These are phyloP conservation scores for Lumnitzera littorea DNA, from an alignment of 345 rosid genomes.

Conservation along the genomic window DNA sequence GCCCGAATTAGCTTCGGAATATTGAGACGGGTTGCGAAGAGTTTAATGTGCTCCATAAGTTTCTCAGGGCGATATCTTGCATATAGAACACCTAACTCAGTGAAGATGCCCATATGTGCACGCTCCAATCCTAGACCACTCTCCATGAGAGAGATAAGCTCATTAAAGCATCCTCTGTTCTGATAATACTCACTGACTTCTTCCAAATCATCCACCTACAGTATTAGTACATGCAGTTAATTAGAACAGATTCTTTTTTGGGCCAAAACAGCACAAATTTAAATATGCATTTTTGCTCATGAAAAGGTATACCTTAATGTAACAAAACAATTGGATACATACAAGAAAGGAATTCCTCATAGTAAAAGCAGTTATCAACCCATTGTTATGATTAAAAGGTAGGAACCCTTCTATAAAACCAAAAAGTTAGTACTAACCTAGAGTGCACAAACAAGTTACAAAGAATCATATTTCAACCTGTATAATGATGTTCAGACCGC, in stretches of 20 bases:
- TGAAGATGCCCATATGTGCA: constrained; percentile 97
- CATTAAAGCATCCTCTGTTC: constrained; percentile 89
- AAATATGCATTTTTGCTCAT: too few species aligned
- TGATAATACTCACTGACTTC: constrained; percentile 93
- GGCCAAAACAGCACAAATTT: too few species aligned
- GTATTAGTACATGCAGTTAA: constrained; percentile 1
- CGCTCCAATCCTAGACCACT: constrained; percentile 97
- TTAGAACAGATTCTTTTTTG: background rate
- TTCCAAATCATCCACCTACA: constrained; percentile 89
- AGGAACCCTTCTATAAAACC: too few species aligned
- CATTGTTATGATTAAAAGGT: too few species aligned
- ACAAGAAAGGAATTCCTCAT: too few species aligned
- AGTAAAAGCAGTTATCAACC: too few species aligned
- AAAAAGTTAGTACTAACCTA: too few species aligned
- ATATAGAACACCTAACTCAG: constrained; percentile 93
- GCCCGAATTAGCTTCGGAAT: constrained; percentile 96
- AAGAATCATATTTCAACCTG: constrained; percentile 43
- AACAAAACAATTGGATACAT: too few species aligned
- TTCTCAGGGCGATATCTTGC: constrained; percentile 97
- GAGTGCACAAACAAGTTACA: background rate
- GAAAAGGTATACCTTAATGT: too few species aligned
- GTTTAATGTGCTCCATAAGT: constrained; percentile 92
- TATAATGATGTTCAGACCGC: constrained; percentile 89
- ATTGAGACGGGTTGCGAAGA: constrained; percentile 87
- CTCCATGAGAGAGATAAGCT: constrained; percentile 92